Percentiles rank a stretch among this genome's conserved stretches.
Evolutionary conservation across 192 early-diverging fungal genomes (phyloP).

Genomic region (Coemansia sp.): DNA sequence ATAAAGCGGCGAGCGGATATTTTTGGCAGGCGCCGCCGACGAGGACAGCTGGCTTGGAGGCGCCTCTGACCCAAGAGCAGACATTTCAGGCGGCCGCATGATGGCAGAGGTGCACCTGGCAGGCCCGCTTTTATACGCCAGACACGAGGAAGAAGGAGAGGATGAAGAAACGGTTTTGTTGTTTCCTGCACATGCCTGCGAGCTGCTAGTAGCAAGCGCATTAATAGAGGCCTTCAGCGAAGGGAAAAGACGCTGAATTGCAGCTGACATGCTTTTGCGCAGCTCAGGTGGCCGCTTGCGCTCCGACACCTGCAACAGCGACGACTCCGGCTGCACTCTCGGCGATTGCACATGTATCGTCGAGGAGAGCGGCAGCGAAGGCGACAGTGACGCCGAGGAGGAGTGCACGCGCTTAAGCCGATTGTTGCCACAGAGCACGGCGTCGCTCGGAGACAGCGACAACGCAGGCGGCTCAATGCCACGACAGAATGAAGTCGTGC

Average conservation of each 20-base stretch:
- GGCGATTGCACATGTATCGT: slow-evolving; percentile 2
- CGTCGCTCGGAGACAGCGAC: not conserved
- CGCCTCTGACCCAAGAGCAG: not conserved
- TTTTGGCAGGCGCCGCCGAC: not conserved
- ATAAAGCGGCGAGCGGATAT: not conserved
- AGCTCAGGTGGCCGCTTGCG: slow-evolving; percentile 9
- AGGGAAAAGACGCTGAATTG: slow-evolving; percentile 41
- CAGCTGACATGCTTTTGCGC: slow-evolving; percentile 25
- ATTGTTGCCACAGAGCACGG: not conserved
- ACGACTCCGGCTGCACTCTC: not conserved
- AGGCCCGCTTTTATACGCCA: not conserved
- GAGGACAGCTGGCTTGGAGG: slow-evolving; percentile 3
- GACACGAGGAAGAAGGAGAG: no score
- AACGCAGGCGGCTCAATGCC: not conserved
- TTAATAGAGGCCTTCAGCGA: slow-evolving; percentile 18
- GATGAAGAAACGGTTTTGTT: not conserved
- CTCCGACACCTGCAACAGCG: not conserved
- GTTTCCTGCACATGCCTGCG: not conserved
- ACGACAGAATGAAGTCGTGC: not conserved
- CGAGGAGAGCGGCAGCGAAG: not conserved
- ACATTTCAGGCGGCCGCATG: not conserved
- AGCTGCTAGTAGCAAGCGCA: slow-evolving; percentile 3
- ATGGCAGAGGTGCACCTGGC: not conserved
- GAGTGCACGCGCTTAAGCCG: slow-evolving; percentile 5
- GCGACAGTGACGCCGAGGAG: not conserved